Evolutionary conservation across 2,329 filamentous ascomycete species (phyloP), one percentile per base, ranked within the genome.

Genomic region (Calonectria naviculata): DNA sequence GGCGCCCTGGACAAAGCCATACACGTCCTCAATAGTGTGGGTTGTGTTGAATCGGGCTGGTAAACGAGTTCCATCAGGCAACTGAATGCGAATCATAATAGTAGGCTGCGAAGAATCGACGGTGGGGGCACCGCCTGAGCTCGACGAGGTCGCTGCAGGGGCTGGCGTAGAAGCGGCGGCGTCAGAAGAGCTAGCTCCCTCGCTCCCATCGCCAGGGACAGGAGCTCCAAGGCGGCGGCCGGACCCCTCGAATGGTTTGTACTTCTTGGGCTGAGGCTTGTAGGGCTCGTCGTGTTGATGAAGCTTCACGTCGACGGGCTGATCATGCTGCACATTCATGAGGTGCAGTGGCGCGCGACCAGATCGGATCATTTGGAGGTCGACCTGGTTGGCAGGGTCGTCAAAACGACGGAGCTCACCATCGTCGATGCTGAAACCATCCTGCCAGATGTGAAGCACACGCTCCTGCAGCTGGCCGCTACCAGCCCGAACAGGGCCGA

Each of bases 371-470:
- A 95, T 92, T 69, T 91, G 87, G 52, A 97, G 86, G 65, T 93
- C 93, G 61, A 88, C 87, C 34, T 91, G 90, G 80, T 96, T 95
- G 34, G 88, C 88, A 0, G 94, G 93, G 81, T 97, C 94, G 78
- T 95, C 93, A 79, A 94, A 96, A 67, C 93, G 91, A 80, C 90
- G 92, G 42, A 97, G 89, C 56, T 92, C 89, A 31, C 94, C 94
- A 78, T 97, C 93, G 71, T 95, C 94, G 71, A 97, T 91, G 74
- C 93, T 96, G 84, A 97, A 96, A 17, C 94, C 94, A 79, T 97
- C 92, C 47, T 89, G 88, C 94, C 94, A 97, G 52, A 97, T 88
- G 78, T 96, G 94, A 65, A 97, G 87, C 13, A 91, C 89, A 62
- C 94, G 91, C 62, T 91, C 90, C 71, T 93, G 90, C 6, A 89